Base-by-base conservation (phyloP, 1,284 basidiomycete genomes). In the Melanopsichium pennsylvanicum region DNA sequence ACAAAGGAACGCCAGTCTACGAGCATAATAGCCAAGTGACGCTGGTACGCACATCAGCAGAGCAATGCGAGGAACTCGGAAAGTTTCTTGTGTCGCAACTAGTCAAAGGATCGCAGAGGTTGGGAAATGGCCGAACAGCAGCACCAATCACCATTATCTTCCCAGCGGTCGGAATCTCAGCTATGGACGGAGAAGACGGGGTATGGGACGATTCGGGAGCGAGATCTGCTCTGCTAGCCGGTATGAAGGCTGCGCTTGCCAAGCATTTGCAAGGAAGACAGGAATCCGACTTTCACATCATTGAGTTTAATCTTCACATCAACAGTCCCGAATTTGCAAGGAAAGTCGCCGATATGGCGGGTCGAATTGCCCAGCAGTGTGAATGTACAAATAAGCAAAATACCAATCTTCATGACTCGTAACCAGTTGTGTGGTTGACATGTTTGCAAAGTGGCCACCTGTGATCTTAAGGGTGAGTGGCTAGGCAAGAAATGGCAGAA, bases 11-110 rank as follows among this genome's bases (percentile, higher is more conserved):
- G 12, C 42, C 36, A 21, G 40, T 69, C 5, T 63, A 60, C 34
- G 42, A 63, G 29, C 66, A 69, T 40, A 63, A 63, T 27, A 57
- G 49, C 18, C 49, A 54, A 25, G 66, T 63, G 21, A 63, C 66
- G 10, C 31, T 69, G 34, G 50, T 63, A 13, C 54, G 66, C 12
- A 59, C 55, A 3, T 52, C 59, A 2, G 15, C 4, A 15, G 32
- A 47, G 12, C 47, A 67, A 25, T 40, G 45, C 44, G 44, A 44
- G 15, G 42, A 60, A 33, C 36, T 67, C 7, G 63, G 57, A 23
- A 13, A 39, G 4, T 40, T 43, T 19, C 26, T 67, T 2, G 47
- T 67, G 18, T 21, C 18, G 13, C 49, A 37, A 12, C 27, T 62
- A n/a, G n/a, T 39, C 15, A 49, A 40, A 8, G 58, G 50, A 2